A percentile compares a stretch with the other conserved stretches of the same genome.
Evolutionary conservation across 768 basidiomycete species (phyloP).

Genomic region (Trametes meyenii): DNA sequence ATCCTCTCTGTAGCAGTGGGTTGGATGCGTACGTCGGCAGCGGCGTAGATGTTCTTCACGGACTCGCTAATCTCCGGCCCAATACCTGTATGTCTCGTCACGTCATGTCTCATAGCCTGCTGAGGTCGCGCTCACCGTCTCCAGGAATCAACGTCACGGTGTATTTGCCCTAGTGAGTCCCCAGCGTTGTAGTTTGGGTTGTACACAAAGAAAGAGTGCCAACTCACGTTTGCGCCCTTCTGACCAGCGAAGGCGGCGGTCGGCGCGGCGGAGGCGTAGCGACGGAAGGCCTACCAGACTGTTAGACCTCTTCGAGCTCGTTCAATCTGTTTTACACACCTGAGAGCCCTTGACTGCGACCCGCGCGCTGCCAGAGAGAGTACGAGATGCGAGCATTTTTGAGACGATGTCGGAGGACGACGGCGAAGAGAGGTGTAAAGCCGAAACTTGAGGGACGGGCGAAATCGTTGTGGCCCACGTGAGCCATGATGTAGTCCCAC

Average conservation of each 20-base stretch:
- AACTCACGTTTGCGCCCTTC: constrained; percentile 84
- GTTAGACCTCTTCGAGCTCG: neutral
- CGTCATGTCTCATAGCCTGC: constrained; percentile 18
- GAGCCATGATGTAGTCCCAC: constrained; percentile 30
- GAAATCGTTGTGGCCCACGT: constrained; percentile 27
- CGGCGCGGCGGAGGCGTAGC: constrained; percentile 74
- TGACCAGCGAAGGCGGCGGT: constrained; percentile 90
- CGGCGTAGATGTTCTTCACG: constrained; percentile 89
- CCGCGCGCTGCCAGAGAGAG: constrained; percentile 58
- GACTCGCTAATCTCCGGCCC: constrained; percentile 98
- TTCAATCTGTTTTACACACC: constrained; percentile 40
- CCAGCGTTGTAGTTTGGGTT: constrained; percentile 4
- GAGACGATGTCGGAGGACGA: constrained; percentile 27
- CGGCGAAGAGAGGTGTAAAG: constrained; percentile 28
- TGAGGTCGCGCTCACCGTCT: constrained; percentile 64
- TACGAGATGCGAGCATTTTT: constrained; percentile 64
- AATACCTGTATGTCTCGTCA: constrained; percentile 66
- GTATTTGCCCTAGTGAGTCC: constrained; percentile 80
- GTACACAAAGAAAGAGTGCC: neutral
- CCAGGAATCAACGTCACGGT: constrained; percentile 95
- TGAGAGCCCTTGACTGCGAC: constrained; percentile 50
- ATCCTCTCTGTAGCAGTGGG: neutral
- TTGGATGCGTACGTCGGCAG: constrained; percentile 66
- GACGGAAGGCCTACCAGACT: constrained; percentile 51
- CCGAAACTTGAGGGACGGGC: constrained; percentile 23